phyloP scores from a whole-genome alignment of 768 basidiomycete genomes.

The Tylopilus felleus region DNA sequence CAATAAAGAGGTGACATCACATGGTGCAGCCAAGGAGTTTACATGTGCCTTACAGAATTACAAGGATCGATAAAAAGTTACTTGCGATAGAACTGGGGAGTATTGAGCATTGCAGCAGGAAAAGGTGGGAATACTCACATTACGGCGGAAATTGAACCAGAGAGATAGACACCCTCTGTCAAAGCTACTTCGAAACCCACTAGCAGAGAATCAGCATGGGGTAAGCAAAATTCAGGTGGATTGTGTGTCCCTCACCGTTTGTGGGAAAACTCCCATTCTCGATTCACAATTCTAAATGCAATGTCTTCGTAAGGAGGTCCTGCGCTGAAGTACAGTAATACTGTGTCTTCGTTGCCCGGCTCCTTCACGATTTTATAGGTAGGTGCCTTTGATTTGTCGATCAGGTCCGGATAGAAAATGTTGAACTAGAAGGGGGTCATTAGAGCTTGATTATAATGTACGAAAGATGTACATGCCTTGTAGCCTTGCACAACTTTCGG shows the following conservation, averaged over 20 bases:
- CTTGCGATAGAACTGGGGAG: constrained; percentile 74
- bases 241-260: constrained; percentile 59
- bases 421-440: constrained; percentile 60
- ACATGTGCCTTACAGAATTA: constrained; percentile 20
- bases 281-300: constrained; percentile 95
- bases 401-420: constrained; percentile 98
- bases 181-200: constrained; percentile 95
- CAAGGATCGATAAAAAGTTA: constrained; percentile 34
- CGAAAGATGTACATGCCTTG: constrained; percentile 51
- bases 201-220: constrained; percentile 30
- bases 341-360: constrained; percentile 92
- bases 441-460: background rate
- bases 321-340: constrained; percentile 88
- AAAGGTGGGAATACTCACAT: constrained; percentile 51
- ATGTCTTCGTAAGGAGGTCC: constrained; percentile 99
- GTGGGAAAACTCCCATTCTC: constrained; percentile 98
- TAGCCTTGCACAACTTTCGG: constrained; percentile 99
- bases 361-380: constrained; percentile 96
- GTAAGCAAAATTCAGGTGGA: constrained; percentile 7
- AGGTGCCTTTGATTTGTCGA: constrained; percentile 96
- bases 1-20: constrained; percentile 27
- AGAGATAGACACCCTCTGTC: constrained; percentile 94
- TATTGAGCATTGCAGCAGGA: constrained; percentile 15
- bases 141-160: constrained; percentile 95
- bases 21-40: constrained; percentile 17